Evolutionary conservation across 2,329 filamentous ascomycete genomes (phyloP), one percentile per base, ranked within the genome.

Genomic region (Fusarium avenaceum): DNA sequence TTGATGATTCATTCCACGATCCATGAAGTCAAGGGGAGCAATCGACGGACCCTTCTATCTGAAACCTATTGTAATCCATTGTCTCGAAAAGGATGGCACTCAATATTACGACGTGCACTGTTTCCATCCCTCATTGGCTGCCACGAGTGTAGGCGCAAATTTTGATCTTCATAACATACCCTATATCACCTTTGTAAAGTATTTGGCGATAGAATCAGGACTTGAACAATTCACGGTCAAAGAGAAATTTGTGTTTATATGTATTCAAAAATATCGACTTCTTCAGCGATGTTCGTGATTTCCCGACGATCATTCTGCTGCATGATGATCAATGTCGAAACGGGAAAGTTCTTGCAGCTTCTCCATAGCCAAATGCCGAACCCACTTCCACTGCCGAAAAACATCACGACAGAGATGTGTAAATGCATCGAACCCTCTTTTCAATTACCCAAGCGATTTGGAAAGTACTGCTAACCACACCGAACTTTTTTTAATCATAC

Each of bases 1-100:
- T 62, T 26, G 30, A 51, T 26, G 9, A 40, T 44, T 63, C 66
- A 70, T 70, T 69, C 62, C 66, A 63, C 32, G 22, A 44, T 20
- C 4, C 19, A 15, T 13, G 15, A 44, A 32, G 62, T 68, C 44
- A 44, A 10, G 32, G 28, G 32, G 51, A 49, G 56, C 51, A 63
- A 62, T 52, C 40, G 53, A 13, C 40, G n/a, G 38, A 45, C 20
- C 40, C 14, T 38, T 30, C 17, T 39, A 48, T 43, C 48, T 44
- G 40, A 52, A 63, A 58, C 46, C 30, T 9, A 38, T 38, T 38
- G 39, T 40, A 30, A 17, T 58, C 47, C 30, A 19, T 46, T 46
- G 48, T 35, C n/a, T 28, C 32, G 10, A 52, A 47, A 26, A 30
- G 32, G 32, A 30, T 30, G 32, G 38, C 30, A 51, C 15, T 26